These are phyloP conservation scores for Fusarium pilosicola DNA, from an alignment of 2,329 filamentous ascomycete genomes.

Conservation along the genomic window DNA sequence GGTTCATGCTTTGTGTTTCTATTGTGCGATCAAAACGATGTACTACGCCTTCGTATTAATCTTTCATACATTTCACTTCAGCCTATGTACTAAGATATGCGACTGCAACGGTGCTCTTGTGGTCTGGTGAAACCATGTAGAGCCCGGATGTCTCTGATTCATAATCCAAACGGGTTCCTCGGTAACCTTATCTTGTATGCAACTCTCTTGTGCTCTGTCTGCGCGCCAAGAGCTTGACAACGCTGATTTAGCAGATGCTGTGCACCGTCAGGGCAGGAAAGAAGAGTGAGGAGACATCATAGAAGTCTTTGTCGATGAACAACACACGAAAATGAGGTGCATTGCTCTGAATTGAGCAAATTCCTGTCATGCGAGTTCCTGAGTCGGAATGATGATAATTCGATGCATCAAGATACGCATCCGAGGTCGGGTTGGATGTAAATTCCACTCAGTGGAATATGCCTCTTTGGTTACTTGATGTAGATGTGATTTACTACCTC, in stretches of 20 bases:
- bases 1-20: background rate
- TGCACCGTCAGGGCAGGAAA: no score
- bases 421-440: background rate
- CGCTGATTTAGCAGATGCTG: background rate
- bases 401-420: background rate
- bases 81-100: background rate
- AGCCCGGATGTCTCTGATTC: background rate
- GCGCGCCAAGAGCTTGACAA: background rate
- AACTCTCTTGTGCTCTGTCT: background rate
- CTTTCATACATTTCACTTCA: background rate
- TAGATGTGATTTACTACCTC: background rate
- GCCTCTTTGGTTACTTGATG: background rate
- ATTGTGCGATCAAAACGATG: background rate
- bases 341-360: background rate
- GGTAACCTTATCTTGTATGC: background rate
- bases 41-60: background rate
- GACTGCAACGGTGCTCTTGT: background rate
- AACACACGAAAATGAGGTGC: background rate
- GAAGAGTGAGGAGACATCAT: no score
- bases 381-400: background rate
- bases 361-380: background rate
- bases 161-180: background rate
- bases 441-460: background rate
- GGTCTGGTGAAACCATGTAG: background rate
- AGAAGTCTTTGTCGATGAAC: background rate